Evolutionary conservation across 306 rosid species (phyloP).

Genomic region (Cucumis sativus): Cucumber_9930_V3 NC_026660.2:24479001-24479500

Average conservation of each 20-base stretch:
- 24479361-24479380: background rate
- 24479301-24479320: conserved; percentile 2
- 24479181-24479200: no score
- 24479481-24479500: no score
- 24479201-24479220: conserved; percentile 5
- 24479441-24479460: no score
- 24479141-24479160: background rate
- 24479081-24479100: background rate
- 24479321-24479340: conserved; percentile 10
- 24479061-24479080: background rate
- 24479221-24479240: background rate
- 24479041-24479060: background rate
- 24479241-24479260: background rate
- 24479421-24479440: no score
- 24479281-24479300: conserved; percentile 10
- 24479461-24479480: no score
- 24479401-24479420: background rate
- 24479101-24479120: background rate
- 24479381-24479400: background rate
- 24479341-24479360: background rate
- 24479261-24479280: background rate
- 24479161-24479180: no score
- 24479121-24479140: background rate
- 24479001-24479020: no score
- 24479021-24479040: no score